phyloP scores from a whole-genome alignment of 352 stramenopile genomes.

The Phytophthora litchii region DNA sequence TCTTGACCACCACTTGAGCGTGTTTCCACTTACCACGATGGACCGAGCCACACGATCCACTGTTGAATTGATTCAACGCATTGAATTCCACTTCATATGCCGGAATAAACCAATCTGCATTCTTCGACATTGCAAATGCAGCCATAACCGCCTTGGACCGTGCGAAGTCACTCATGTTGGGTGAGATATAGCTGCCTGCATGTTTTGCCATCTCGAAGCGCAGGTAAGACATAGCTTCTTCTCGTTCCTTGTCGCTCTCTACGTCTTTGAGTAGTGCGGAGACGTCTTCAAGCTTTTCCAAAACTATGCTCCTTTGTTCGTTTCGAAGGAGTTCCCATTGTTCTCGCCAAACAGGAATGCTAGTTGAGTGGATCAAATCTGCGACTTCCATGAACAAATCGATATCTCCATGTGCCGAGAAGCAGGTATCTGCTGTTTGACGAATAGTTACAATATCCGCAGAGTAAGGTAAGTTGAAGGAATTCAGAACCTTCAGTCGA shows the following conservation, averaged over 20 bases:
- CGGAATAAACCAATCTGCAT: constrained; percentile 30
- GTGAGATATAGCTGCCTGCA: background rate
- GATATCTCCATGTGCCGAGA: background rate
- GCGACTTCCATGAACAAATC: constrained; percentile 4
- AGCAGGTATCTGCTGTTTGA: constrained; percentile 3
- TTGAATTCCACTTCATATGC: constrained; percentile 31
- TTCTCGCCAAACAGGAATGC: constrained; percentile 7
- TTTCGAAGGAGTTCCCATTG: constrained; percentile 2
- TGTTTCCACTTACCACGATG: constrained; percentile 25
- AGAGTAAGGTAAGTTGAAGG: background rate
- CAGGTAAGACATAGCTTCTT: constrained; percentile 1
- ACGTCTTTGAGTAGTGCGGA: constrained; percentile 1
- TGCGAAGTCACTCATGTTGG: background rate
- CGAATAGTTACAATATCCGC: constrained; percentile 8
- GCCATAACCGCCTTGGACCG: background rate
- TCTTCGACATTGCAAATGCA: background rate
- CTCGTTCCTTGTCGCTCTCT: background rate
- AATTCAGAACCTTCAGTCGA: background rate
- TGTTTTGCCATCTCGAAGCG: constrained; percentile 18
- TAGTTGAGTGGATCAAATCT: background rate
- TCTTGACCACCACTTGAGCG: constrained; percentile 25
- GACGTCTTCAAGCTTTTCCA: constrained; percentile 5
- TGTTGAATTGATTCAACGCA: constrained; percentile 16
- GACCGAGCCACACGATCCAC: constrained; percentile 20
- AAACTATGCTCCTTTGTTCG: background rate